Conservation (phyloP, 164 flowering plant genomes). For the Echeveria elegans region DNA sequence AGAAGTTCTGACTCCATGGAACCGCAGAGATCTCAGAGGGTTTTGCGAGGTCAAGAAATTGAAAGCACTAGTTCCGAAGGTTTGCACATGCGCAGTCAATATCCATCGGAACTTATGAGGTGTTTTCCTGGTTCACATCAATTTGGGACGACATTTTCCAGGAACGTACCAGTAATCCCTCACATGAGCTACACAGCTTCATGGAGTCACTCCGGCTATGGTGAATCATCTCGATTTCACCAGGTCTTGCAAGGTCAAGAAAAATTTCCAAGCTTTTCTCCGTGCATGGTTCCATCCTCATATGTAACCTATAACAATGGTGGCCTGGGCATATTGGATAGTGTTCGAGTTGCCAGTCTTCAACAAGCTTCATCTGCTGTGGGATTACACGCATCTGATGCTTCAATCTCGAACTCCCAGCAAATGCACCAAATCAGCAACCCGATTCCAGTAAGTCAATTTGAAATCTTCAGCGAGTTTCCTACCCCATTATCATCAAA, state of each 20-base stretch:
- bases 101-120: slow-evolving; percentile 31
- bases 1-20: slow-evolving; percentile 69
- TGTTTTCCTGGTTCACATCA: slow-evolving; percentile 20
- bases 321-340: slow-evolving; percentile 25
- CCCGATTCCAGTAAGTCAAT: slow-evolving; percentile 11
- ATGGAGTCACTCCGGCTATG: slow-evolving; percentile 36
- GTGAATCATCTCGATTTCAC: slow-evolving; percentile 59
- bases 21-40: slow-evolving; percentile 85
- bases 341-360: slow-evolving; percentile 26
- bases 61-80: slow-evolving; percentile 34
- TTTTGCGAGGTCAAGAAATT: slow-evolving; percentile 99
- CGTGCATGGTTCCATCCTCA: slow-evolving; percentile 15
- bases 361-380: slow-evolving; percentile 33
- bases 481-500: slow-evolving; percentile 11
- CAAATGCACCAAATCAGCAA: slow-evolving; percentile 14
- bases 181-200: slow-evolving; percentile 25
- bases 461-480: slow-evolving; percentile 17
- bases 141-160: slow-evolving; percentile 17
- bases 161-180: slow-evolving; percentile 20
- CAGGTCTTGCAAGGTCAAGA: slow-evolving; percentile 99
- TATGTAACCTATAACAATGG: slow-evolving; percentile 15
- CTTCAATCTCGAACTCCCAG: slow-evolving; percentile 21
- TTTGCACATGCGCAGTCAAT: slow-evolving; percentile 27
- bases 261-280: slow-evolving; percentile 34
- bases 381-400: slow-evolving; percentile 18